Evolutionary conservation across 306 rosid genomes (phyloP).

Genomic region (Dalbergia cochinchinensis): DNA sequence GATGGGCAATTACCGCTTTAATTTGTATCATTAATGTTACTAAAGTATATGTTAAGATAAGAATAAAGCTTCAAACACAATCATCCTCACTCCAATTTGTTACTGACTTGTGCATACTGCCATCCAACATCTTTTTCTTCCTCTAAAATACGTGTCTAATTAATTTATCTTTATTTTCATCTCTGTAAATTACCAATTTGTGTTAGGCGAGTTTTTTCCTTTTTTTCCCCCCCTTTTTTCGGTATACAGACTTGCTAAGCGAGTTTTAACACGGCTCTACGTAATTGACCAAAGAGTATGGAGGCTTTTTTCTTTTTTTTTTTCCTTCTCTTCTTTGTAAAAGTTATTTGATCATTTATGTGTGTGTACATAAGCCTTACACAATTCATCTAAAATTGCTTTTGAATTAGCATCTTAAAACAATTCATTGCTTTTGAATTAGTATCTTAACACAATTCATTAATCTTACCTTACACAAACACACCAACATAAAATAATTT

Average conservation of each 20-base stretch:
- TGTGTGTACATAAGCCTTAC: too few species aligned
- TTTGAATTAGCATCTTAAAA: too few species aligned
- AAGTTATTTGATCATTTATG: too few species aligned
- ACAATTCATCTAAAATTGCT: too few species aligned
- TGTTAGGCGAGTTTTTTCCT: neutral
- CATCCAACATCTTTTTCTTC: slow-evolving; percentile 70
- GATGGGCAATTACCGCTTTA: slow-evolving; percentile 66
- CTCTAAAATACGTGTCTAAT: slow-evolving; percentile 44
- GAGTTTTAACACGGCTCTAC: too few species aligned
- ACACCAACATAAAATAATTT: too few species aligned
- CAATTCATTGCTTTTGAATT: neutral
- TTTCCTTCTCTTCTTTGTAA: too few species aligned
- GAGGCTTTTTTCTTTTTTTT: neutral
- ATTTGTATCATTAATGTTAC: slow-evolving; percentile 64
- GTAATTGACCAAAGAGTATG: neutral
- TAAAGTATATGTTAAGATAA: slow-evolving; percentile 67
- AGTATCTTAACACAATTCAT: neutral
- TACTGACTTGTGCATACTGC: slow-evolving; percentile 53
- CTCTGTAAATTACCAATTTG: neutral
- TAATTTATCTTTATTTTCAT: slow-evolving; percentile 17
- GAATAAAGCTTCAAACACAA: slow-evolving; percentile 82
- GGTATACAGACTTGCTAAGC: too few species aligned
- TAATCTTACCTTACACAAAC: too few species aligned
- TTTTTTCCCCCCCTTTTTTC: too few species aligned
- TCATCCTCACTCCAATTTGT: slow-evolving; percentile 65